phyloP scores from a whole-genome alignment of 2,329 filamentous ascomycete genomes.

The Truncatella angustata region DNA sequence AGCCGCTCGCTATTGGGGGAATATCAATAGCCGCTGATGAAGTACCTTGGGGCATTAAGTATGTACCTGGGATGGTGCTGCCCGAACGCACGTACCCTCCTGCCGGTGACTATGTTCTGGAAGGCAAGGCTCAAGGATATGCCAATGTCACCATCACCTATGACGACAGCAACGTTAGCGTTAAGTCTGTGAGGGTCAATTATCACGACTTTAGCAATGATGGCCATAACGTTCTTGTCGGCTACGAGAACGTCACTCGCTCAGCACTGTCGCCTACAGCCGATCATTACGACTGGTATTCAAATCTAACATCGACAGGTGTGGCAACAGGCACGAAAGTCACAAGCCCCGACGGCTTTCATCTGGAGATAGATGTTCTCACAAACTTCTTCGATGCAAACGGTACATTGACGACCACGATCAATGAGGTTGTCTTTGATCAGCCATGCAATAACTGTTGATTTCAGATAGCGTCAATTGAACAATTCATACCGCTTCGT shows the following conservation, averaged over 20 bases:
- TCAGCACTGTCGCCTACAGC: conserved; percentile 19
- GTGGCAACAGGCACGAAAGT: not conserved
- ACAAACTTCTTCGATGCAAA: not conserved
- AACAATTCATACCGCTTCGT: no score
- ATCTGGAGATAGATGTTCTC: not conserved
- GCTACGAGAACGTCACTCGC: conserved; percentile 32
- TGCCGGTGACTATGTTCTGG: conserved; percentile 22
- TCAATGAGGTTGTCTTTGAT: not conserved
- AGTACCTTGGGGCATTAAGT: no score
- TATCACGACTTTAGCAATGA: conserved; percentile 37
- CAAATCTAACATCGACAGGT: conserved; percentile 11
- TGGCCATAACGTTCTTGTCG: conserved; percentile 29
- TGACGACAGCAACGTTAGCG: conserved; percentile 8
- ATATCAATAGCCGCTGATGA: no score
- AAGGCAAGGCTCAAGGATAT: conserved; percentile 13
- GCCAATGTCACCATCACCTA: conserved; percentile 19
- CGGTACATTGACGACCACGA: not conserved
- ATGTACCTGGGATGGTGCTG: no score
- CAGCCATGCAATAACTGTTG: no score
- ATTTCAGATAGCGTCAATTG: no score
- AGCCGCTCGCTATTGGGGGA: no score
- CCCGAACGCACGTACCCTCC: no score
- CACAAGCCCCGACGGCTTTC: not conserved
- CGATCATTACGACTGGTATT: conserved; percentile 35
- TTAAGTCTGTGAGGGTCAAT: conserved; percentile 27